These are phyloP conservation scores for Talaromyces rugulosus DNA, from an alignment of 2,329 filamentous ascomycete species.

Conservation along the genomic window DNA sequence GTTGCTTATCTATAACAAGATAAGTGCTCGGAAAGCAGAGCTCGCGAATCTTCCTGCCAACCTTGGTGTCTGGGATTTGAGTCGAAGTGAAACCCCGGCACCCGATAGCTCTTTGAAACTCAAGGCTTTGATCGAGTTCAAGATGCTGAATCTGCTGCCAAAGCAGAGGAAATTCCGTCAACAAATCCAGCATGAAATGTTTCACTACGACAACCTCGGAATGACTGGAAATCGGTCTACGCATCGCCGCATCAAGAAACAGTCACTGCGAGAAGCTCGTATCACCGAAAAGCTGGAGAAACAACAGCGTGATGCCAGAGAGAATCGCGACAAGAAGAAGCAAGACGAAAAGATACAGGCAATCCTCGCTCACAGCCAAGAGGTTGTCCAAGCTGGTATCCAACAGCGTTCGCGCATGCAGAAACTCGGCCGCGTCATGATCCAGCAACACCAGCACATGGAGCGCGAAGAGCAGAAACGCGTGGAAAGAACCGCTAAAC, in stretches of 20 bases:
- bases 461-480: constrained; percentile 99
- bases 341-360: constrained; percentile 87
- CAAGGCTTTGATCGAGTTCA: constrained; percentile 92
- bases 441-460: constrained; percentile 86
- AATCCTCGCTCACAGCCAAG: constrained; percentile 74
- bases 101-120: constrained; percentile 80
- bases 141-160: constrained; percentile 78
- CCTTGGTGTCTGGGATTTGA: constrained; percentile 78
- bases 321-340: constrained; percentile 96
- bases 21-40: constrained; percentile 78
- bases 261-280: constrained; percentile 87
- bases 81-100: constrained; percentile 61
- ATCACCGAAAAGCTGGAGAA: constrained; percentile 99
- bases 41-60: constrained; percentile 81
- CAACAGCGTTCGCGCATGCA: constrained; percentile 70
- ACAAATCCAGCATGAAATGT: constrained; percentile 84
- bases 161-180: constrained; percentile 85
- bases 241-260: constrained; percentile 95
- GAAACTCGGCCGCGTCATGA: constrained; percentile 87
- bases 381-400: constrained; percentile 65
- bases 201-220: constrained; percentile 90
- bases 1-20: constrained; percentile 81
- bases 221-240: constrained; percentile 92
- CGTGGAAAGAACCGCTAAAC: constrained; percentile 94
- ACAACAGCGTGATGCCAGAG: constrained; percentile 92